Evolutionary conservation across 352 stramenopile genomes (phyloP), one percentile per base, ranked within the genome.

Genomic region (Globisporangium spiculum): DNA sequence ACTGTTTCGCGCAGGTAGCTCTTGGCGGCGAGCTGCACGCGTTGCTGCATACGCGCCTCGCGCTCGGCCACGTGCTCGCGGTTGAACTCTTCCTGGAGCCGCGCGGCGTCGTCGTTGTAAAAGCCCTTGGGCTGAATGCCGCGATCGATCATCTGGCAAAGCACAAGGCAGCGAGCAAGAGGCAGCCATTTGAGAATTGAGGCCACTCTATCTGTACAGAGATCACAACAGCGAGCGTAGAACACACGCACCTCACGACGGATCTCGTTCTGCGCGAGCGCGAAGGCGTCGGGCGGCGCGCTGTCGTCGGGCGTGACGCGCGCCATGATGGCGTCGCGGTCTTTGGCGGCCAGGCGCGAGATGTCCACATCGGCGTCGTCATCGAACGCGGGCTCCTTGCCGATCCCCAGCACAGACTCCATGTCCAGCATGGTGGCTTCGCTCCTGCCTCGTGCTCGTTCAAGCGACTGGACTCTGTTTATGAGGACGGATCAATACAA

Each of bases 61-160:
- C 78, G 78, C 66, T 94, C 86, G 2, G 81, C 79, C 27, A 72
- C 74, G 70, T 93, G 81, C 57, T 93, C 84, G 57, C 81, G 77
- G 63, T 92, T 86, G 69, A 92, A 91, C 65, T 91, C 83, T 32
- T 94, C 84, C 61, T 94, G 86, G 10, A 94, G 75, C n/a, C 84
- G 81, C 36, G 78, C 77, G 24, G 84, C 86, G 69, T 94, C 84
- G 70, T 94, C 86, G 66, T 93, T 94, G 75, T 90, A 94, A 57
- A 93, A 94, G 14, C 83, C 86, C 57, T 94, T 92, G 48, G 86
- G 84, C 65, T 94, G 86, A 61, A 93, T 92, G 24, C 86, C 84
- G 65, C 86, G 86, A 70, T 94, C 86, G 60, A 93, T 88, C 79
- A 93, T 90, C 82, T 89, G 57, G 58, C 6, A 30, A 41, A 44